Evolutionary conservation across 305 asterid species (phyloP).

Genomic region (Fraxinus albicans): DNA sequence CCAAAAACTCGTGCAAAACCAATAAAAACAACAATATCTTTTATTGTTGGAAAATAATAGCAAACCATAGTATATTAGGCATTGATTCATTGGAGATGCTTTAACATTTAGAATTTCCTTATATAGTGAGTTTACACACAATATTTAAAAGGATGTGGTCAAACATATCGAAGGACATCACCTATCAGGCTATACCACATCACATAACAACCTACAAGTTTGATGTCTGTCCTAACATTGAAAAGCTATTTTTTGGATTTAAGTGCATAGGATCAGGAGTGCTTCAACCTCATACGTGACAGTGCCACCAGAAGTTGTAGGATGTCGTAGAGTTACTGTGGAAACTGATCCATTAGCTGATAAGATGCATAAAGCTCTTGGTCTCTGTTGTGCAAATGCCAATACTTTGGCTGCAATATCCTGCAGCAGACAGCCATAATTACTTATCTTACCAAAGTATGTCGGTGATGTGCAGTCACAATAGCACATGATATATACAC

Average conservation of each 20-base stretch:
- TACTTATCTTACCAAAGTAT: slow-evolving; percentile 2
- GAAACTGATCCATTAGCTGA: slow-evolving; percentile 89
- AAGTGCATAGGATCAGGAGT: slow-evolving; percentile 1
- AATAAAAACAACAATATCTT: not conserved
- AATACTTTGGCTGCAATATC: slow-evolving; percentile 82
- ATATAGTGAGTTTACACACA: slow-evolving; percentile 1
- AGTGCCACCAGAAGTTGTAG: slow-evolving; percentile 57
- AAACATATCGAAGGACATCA: not conserved
- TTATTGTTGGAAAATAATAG: not conserved
- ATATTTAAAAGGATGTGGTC: not conserved
- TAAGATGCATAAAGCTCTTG: slow-evolving; percentile 85
- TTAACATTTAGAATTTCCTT: not conserved
- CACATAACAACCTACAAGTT: not conserved
- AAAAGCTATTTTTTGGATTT: not conserved
- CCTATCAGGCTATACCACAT: slow-evolving; percentile 1
- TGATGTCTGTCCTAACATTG: not conserved
- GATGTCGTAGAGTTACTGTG: slow-evolving; percentile 68
- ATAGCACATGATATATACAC: not conserved
- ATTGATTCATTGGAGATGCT: not conserved
- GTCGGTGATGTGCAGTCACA: not conserved
- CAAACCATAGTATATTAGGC: not conserved
- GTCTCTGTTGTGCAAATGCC: slow-evolving; percentile 90
- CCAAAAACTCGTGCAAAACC: not conserved
- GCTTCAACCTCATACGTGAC: slow-evolving; percentile 80
- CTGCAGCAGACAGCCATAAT: slow-evolving; percentile 39